These are phyloP conservation scores for Vitis hybrid DNA, from an alignment of 177 flowering plant species.

Conservation along the genomic window DNA sequence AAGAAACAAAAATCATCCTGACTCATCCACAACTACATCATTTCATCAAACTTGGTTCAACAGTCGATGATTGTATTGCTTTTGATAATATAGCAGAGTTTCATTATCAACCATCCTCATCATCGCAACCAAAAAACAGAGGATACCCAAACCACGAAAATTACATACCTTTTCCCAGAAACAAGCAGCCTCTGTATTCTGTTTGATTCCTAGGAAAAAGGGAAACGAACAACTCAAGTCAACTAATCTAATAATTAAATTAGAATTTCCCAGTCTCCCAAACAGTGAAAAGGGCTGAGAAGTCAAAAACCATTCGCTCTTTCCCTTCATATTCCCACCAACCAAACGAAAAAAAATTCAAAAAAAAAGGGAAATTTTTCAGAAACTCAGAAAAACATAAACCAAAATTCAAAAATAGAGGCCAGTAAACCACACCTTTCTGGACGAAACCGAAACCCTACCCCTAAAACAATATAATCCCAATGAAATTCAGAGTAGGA, in stretches of 20 bases:
- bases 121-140: too few relatives aligned
- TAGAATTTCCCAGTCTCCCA: background rate
- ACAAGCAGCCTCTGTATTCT: too few relatives aligned
- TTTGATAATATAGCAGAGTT: too few relatives aligned
- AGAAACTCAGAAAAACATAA: background rate
- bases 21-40: too few relatives aligned
- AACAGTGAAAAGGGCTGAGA: background rate
- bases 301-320: background rate
- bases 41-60: too few relatives aligned
- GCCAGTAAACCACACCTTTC: background rate
- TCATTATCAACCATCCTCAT: too few relatives aligned
- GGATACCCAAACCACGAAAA: too few relatives aligned
- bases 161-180: too few relatives aligned
- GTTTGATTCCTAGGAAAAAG: too few relatives aligned
- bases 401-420: background rate
- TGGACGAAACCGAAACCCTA: background rate
- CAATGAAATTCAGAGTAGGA: slow-evolving; percentile 1
- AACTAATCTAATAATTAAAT: too few relatives aligned
- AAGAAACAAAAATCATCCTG: background rate
- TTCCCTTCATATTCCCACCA: background rate
- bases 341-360: background rate
- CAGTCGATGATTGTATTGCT: too few relatives aligned
- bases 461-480: background rate
- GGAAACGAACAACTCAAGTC: too few relatives aligned
- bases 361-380: background rate